Base-by-base conservation (phyloP, 345 rosid species). In the Eucalyptus sideroxylon region DNA sequence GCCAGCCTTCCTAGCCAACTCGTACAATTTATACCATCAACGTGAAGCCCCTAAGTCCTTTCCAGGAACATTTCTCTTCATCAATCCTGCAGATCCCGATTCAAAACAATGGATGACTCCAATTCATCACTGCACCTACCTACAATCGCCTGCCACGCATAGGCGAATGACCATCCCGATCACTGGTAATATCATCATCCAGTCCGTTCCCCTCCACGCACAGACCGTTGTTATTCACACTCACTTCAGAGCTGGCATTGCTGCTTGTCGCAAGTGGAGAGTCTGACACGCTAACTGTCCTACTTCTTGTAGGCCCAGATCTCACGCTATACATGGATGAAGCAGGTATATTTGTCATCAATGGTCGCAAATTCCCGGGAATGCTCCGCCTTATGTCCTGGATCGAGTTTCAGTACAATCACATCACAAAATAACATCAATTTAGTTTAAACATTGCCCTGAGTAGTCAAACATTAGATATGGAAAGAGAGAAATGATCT, bases 211-310 rank as follows among this genome's bases (percentile, higher is more conserved):
- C 95, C 60, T 98, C 96, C 89, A 93, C 89, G 88, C 94, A 95
- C 69, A 93, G 89, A 44, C 97, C 96, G 87, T 95, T 96, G 88
- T 95, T 96, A 91, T 94, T 95, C 89, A 96, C 95, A 91, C 99
- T 98, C 88, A 97, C 90, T 93, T 98, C 99, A 8, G 99, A 98
- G 91, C 99, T 97, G 60, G 98, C 99, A 89, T 96, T 97, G 90
- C 99, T 98, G 94, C 99, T 98, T 31, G 99, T 97, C 65, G 98
- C 99, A n/a, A 95, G 92, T 59, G 99, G 99, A 34, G 99, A 98
- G 91, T 96, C 99, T 26, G 96, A 93, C n/a, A 95, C 95, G 87
- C 98, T 96, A 89, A 94, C 47, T 8, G 97, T 95, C 90, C 96
- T 92, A 92, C 95, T 94, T 89, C 96, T 89, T 87, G 94, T 65